Percentiles rank a stretch among this genome's conserved stretches.
phyloP scores from a whole-genome alignment of 805 yeast species.

The Starmerella riodocensis region DNA sequence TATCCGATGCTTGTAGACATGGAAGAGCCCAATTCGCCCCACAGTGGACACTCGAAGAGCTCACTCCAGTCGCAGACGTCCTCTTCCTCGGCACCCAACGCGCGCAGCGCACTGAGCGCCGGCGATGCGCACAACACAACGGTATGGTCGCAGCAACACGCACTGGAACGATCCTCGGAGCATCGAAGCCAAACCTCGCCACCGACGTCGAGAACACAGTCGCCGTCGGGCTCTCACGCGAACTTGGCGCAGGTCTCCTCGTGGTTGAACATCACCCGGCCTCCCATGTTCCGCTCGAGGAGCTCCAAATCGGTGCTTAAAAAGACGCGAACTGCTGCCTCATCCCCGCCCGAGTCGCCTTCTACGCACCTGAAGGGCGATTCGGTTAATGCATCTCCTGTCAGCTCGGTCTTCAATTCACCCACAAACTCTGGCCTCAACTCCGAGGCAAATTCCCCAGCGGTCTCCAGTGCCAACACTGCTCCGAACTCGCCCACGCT shows the following conservation, averaged over 20 bases:
- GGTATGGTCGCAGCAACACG: too few relatives aligned
- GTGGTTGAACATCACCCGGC: constrained; percentile 8
- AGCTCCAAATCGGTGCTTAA: constrained; percentile 4
- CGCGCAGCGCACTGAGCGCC: too few relatives aligned
- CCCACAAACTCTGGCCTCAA: neutral
- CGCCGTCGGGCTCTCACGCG: too few relatives aligned
- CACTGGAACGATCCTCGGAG: too few relatives aligned
- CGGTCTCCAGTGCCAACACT: neutral
- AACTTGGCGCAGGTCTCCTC: constrained; percentile 1
- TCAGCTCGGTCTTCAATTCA: neutral
- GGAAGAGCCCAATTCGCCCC: too few relatives aligned
- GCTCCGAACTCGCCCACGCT: constrained; percentile 6
- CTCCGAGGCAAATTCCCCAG: neutral
- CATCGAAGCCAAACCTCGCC: neutral
- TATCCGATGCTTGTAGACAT: too few relatives aligned
- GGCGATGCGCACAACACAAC: too few relatives aligned
- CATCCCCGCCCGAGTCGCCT: too few relatives aligned
- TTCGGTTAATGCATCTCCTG: neutral
- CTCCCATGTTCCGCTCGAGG: constrained; percentile 13
- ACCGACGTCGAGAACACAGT: neutral
- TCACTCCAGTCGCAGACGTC: neutral
- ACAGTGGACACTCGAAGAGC: neutral
- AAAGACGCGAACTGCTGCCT: too few relatives aligned
- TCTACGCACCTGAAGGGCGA: neutral
- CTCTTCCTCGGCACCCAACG: neutral